Evolutionary conservation across 257 asterid genomes (phyloP).

Genomic region (Penstemon eatonii): DNA sequence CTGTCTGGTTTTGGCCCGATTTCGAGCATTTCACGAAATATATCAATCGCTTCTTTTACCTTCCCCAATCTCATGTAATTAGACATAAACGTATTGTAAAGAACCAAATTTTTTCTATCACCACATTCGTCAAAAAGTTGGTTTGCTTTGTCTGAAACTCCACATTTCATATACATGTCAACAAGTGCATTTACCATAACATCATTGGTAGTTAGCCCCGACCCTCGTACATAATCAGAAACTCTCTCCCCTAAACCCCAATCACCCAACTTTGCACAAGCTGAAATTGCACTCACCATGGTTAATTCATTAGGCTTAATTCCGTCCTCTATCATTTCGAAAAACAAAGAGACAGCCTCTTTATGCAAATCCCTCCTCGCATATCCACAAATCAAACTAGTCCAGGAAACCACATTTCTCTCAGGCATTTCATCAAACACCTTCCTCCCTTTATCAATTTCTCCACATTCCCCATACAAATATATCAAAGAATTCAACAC

Average conservation of each 20-base stretch:
- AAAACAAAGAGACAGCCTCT: slow-evolving; percentile 56
- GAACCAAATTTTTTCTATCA: slow-evolving; percentile 43
- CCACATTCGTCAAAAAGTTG: slow-evolving; percentile 38
- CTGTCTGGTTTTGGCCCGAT: slow-evolving; percentile 50
- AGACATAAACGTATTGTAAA: slow-evolving; percentile 51
- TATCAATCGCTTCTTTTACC: slow-evolving; percentile 41
- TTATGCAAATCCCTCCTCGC: slow-evolving; percentile 32
- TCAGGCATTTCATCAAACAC: slow-evolving; percentile 24
- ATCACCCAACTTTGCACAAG: slow-evolving; percentile 52
- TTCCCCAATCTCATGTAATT: slow-evolving; percentile 48
- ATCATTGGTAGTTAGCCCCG: slow-evolving; percentile 35
- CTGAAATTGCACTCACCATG: slow-evolving; percentile 41
- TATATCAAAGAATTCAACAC: slow-evolving; percentile 47
- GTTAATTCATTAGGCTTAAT: slow-evolving; percentile 49
- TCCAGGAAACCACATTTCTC: slow-evolving; percentile 59
- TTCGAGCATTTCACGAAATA: slow-evolving; percentile 40
- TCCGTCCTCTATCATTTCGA: slow-evolving; percentile 46
- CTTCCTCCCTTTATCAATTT: slow-evolving; percentile 45
- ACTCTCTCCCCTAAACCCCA: slow-evolving; percentile 44
- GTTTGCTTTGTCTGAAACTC: slow-evolving; percentile 44
- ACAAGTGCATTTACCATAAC: slow-evolving; percentile 54
- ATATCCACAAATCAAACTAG: slow-evolving; percentile 56
- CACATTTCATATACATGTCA: slow-evolving; percentile 64
- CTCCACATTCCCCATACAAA: slow-evolving; percentile 52
- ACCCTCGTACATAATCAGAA: slow-evolving; percentile 27